Evolutionary conservation across 2,329 filamentous ascomycete genomes (phyloP).

Genomic region (Alternaria triticina): DNA sequence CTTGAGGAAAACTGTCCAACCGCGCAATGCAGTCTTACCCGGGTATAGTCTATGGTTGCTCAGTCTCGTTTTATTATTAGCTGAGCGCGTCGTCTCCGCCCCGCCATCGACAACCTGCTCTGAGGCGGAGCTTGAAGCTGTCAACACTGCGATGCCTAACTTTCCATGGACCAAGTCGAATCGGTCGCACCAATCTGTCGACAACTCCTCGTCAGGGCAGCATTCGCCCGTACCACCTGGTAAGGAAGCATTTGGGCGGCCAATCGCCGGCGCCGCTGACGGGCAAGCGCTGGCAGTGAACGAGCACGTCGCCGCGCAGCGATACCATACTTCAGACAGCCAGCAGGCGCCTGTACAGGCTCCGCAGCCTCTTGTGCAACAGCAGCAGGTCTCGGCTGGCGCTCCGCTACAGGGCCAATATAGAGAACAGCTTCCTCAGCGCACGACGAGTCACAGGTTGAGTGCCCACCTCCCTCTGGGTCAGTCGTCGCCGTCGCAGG

Average conservation of each 20-base stretch:
- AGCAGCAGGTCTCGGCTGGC: slow-evolving; percentile 9
- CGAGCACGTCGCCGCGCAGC: slow-evolving; percentile 38
- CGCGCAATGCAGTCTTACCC: slow-evolving; percentile 25
- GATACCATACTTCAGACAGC: slow-evolving; percentile 30
- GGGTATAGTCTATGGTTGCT: slow-evolving; percentile 29
- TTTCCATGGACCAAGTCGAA: slow-evolving; percentile 49
- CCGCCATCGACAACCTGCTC: slow-evolving; percentile 28
- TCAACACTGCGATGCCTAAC: slow-evolving; percentile 46
- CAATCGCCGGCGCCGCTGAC: slow-evolving; percentile 44
- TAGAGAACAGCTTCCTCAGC: slow-evolving; percentile 33
- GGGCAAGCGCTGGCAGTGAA: slow-evolving; percentile 42
- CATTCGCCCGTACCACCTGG: slow-evolving; percentile 44
- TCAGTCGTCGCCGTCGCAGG: slow-evolving; percentile 26
- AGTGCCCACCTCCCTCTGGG: slow-evolving; percentile 37
- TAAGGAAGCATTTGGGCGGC: slow-evolving; percentile 32
- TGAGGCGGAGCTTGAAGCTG: slow-evolving; percentile 28
- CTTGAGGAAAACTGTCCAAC: slow-evolving; percentile 27
- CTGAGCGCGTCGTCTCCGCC: slow-evolving; percentile 30
- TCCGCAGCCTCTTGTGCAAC: slow-evolving; percentile 26
- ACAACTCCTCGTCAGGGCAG: slow-evolving; percentile 40
- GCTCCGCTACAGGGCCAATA: slow-evolving; percentile 24
- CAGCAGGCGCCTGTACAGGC: slow-evolving; percentile 26
- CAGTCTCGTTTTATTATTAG: slow-evolving; percentile 44
- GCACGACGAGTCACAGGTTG: slow-evolving; percentile 41
- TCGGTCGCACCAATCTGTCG: slow-evolving; percentile 47